Base-by-base conservation (phyloP, 2,329 filamentous ascomycete genomes). In the Verticillium albo-atrum region DNA sequence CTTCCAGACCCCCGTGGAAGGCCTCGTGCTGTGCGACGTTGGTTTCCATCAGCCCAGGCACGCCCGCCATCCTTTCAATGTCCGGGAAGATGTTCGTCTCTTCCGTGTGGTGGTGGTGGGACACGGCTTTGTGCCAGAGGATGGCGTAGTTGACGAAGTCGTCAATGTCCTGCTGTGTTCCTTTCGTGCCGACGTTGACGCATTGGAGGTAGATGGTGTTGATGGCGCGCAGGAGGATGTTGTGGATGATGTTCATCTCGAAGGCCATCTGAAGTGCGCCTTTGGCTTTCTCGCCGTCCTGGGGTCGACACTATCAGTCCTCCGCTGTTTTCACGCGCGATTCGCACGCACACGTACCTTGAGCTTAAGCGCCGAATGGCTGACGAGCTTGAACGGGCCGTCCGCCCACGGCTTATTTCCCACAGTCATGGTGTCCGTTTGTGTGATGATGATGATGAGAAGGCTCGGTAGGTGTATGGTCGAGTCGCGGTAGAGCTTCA, bases 21-120 rank as follows among this genome's bases (percentile, higher is more conserved):
- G 63, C 68, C 28, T 67, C 64, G 60, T 75, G 74, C 62, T 75
- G 72, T 27, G 70, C 67, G 12, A 73, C 66, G 57, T 72, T 75
- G 62, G 59, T 61, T 6, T 67, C 67, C 70, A 74, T 71, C 53
- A 70, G 56, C 4, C 68, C 68, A 20, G 62, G 42, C 23, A 63
- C 65, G 2, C 68, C 69, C n/a, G 65, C 56, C 20, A 67, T 34
- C 59, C 65, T 56, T 60, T 75, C 72, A 25, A 75, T 63, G 30
- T 61, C 60, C 4, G 71, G 68, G 61, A 75, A 75, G n/a, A 73
- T 63, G 12, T 58, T 35, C 17, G 60, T 61, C 62, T 75, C 74
- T 58, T 76, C 73, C 25, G 58, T 61, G 15, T 64, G 61, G 59
- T 76, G 74, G 62, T 76, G 74, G 27, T 67, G 58, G 47, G 68